Evolutionary conservation across 139 green algal species (phyloP), one percentile per base, ranked within the genome.

Genomic region (Edaphochlamys debaryana): DNA sequence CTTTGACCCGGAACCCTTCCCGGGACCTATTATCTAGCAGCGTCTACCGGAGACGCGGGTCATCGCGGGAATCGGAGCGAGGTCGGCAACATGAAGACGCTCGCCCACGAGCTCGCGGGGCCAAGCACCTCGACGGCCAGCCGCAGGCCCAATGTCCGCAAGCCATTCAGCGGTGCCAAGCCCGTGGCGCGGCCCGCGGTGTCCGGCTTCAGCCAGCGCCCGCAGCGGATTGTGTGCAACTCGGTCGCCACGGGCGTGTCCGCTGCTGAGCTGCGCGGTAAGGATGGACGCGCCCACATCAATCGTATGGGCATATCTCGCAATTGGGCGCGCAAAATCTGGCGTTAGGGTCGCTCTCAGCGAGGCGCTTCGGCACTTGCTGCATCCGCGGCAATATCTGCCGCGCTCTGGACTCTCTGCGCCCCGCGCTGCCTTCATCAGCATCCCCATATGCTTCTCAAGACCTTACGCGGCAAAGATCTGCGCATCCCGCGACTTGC

Each of bases 261-360:
- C 23, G 38, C 79, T 9, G 79, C 85, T 32, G 79, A 86, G 79
- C 72, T 86, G 38, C 85, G 85, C 3, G 85, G 85, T 89, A 30
- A 76, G 69, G 0, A 1, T n/a, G 37, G 25, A 34, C 3, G 0
- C 22, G 56, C 13, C 1, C 29, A 25, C 3, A 40, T 30, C 23
- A 54, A 25, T 38, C 52, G 8, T 37, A 75, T 69, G 13, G 62
- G 36, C 22, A 32, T 22, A 34, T 67, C 4, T 37, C 30, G 56
- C 20, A 38, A 48, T 78, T 78, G 42, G 70, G 15, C 48, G 52
- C 5, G 5, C 4, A 69, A 69, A 42, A 79, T 84, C 62, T 60
- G 56, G 56, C 2, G 19, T 6, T 1, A 32, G 56, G 3, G 25
- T 8, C 1, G 1, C 3, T 32, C 22, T 32, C 4, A 1, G 56